Evolutionary conservation across 2,329 filamentous ascomycete genomes (phyloP), one percentile per base, ranked within the genome.

Genomic region (Aspergillus sp.): DNA sequence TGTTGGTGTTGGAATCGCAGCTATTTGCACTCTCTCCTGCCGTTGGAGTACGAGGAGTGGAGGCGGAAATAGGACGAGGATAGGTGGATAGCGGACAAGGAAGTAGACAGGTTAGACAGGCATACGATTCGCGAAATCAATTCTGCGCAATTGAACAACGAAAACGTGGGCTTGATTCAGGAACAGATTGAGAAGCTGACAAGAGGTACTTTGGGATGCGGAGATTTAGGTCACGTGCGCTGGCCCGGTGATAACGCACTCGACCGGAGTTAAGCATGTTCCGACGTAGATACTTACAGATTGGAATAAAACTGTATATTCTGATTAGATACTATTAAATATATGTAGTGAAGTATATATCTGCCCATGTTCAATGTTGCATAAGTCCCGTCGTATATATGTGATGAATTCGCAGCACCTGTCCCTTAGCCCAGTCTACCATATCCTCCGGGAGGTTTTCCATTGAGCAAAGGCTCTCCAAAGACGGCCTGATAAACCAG

Each of bases 331-430:
- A 26, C n/a, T 32, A 26, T 15, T 5, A 20, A 32, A 15, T 43
- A n/a, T 42, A 24, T 36, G n/a, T 13, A 2, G 34, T 36, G 3
- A 36, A 36, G 34, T 36, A 36, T 30, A 43, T 52, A 36, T 30
- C 34, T 52, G 24, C 22, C n/a, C 24, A 48, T 22, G 22, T n/a
- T 34, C 26, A 22, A 11, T 13, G n/a, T 5, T 12, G 17, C 8
- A 13, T 45, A 8, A 53, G 11, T 49, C 47, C 56, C 50, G 62
- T 61, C 13, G 58, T 62, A 44, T 69, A 71, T 53, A 71, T 71
- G n/a, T 55, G 41, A 55, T 64, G 52, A 18, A 66, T 54, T 6
- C 68, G 56, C 22, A 64, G 58, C 13, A 67, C 62, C 58, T 71
- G 68, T 22, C 53, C 48, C 44, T 50, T 50, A 0, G 66, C 56